Percentiles rank a stretch among this genome's conserved stretches.
Conservation (phyloP, 495 filamentous ascomycete genomes). For the Achaetomiella virescens region DNA sequence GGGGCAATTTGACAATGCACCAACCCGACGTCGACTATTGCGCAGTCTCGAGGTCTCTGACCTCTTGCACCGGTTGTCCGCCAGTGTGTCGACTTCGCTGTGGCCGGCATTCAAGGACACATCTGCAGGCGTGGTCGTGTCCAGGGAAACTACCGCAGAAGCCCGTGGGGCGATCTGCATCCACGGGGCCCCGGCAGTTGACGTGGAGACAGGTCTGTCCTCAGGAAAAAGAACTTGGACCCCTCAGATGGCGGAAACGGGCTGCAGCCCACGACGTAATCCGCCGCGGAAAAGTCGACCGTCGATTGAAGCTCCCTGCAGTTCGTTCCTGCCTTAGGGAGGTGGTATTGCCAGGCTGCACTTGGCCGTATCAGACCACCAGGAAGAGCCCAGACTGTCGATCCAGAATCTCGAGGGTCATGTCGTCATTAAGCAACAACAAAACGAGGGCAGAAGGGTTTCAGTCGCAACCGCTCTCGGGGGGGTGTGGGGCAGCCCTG, state of each 20-base stretch:
- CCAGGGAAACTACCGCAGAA: slow-evolving; percentile 9
- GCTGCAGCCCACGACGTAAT: slow-evolving; percentile 3
- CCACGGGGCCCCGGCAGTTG: not conserved
- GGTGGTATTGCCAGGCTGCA: not conserved
- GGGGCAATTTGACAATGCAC: slow-evolving; percentile 4
- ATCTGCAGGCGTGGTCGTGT: slow-evolving; percentile 11
- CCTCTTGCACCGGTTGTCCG: not conserved
- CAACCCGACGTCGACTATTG: not conserved
- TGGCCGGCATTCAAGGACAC: not conserved
- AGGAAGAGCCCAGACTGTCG: no score
- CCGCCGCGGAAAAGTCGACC: not conserved
- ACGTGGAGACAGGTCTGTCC: slow-evolving; percentile 4
- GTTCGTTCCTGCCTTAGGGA: not conserved
- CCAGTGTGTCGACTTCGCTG: not conserved
- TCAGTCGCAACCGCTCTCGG: not conserved
- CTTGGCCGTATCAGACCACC: not conserved
- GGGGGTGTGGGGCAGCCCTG: not conserved
- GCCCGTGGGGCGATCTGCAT: slow-evolving; percentile 11
- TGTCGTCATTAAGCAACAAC: not conserved
- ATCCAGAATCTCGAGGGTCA: no score
- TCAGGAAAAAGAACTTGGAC: not conserved
- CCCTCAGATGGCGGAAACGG: not conserved
- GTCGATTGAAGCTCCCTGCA: not conserved
- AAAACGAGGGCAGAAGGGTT: not conserved
- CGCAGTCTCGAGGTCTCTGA: not conserved